Evolutionary conservation across 2,329 filamentous ascomycete genomes (phyloP).

Genomic region (Exophiala xenobiotica): DNA sequence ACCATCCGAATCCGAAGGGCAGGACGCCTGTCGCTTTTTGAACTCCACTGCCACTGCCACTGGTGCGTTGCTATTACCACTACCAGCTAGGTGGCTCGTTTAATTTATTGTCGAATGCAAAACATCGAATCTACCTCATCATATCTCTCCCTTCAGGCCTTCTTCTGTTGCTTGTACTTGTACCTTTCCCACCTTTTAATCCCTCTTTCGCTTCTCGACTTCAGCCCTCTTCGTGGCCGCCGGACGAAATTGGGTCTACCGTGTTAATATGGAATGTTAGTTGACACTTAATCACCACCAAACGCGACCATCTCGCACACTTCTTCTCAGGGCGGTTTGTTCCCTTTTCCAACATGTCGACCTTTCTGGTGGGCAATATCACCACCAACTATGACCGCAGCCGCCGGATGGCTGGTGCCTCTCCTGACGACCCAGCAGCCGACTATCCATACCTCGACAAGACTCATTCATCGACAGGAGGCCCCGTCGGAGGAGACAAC

Average conservation of each 20-base stretch:
- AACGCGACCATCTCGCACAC: neutral
- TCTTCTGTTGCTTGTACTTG: too few relatives aligned
- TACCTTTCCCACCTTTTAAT: too few relatives aligned
- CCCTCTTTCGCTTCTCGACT: neutral
- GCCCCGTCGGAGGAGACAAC: constrained; percentile 7
- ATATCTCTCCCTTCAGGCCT: too few relatives aligned
- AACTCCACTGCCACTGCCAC: too few relatives aligned
- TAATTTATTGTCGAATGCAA: too few relatives aligned
- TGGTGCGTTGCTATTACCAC: too few relatives aligned
- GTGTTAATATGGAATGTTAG: neutral
- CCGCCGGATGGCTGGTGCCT: constrained; percentile 15
- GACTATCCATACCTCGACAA: constrained; percentile 14
- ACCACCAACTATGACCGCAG: constrained; percentile 20
- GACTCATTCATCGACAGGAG: constrained; percentile 9
- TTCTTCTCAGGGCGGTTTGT: neutral
- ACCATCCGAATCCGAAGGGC: too few relatives aligned
- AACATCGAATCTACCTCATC: too few relatives aligned
- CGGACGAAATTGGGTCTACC: neutral
- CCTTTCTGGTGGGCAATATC: constrained; percentile 16
- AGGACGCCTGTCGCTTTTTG: too few relatives aligned
- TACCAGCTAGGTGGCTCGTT: too few relatives aligned
- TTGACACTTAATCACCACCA: neutral
- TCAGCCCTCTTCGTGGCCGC: neutral
- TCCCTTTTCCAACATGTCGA: constrained; percentile 12
- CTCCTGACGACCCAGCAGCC: constrained; percentile 3